Conservation (phyloP, 345 rosid species). For the Eucalyptus sp. region DNA sequence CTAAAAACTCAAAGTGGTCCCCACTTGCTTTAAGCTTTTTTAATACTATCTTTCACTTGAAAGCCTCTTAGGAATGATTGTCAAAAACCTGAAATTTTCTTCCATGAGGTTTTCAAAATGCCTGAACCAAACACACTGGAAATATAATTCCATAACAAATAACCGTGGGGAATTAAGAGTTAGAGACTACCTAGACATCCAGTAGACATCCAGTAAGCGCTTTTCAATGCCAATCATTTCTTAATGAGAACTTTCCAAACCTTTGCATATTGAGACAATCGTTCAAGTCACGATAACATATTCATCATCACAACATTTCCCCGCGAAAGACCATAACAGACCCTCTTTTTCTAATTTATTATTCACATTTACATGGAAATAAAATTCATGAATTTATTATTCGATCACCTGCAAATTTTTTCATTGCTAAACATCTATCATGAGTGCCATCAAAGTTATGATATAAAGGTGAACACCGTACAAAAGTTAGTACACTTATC, state of each 20-base stretch:
- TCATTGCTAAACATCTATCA: neutral
- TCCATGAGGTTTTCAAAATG: no score
- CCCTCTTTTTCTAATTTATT: neutral
- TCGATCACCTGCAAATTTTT: neutral
- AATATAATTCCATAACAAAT: neutral
- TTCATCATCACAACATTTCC: neutral
- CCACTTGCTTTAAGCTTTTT: no score
- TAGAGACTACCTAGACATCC: neutral
- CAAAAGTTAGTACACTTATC: neutral
- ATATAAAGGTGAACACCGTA: neutral
- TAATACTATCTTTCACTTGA: no score
- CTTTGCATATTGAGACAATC: neutral
- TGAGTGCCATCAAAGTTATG: neutral
- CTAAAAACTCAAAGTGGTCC: no score
- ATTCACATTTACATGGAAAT: neutral
- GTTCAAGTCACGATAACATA: neutral
- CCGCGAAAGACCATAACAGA: neutral
- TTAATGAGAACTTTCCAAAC: neutral
- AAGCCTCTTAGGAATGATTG: no score
- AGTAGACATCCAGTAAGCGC: neutral
- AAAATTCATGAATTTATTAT: neutral
- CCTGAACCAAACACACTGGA: fast-evolving
- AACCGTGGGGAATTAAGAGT: neutral
- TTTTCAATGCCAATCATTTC: neutral
- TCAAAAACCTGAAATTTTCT: no score